Evolutionary conservation across 78 protist genomes (phyloP).

Genomic region (Dictyostelium firmibasis): DNA sequence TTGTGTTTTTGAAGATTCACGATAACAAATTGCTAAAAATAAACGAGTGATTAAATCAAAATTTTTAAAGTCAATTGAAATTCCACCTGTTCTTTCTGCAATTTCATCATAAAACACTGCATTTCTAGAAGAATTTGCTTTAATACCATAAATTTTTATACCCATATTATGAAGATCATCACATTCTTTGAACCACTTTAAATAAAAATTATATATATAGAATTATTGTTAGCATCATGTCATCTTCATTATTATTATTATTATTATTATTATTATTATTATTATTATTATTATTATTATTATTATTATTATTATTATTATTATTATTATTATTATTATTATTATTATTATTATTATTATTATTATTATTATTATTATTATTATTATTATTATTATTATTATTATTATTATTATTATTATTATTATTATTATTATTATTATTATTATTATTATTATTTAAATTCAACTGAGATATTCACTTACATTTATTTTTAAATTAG

Average conservation of each 20-base stretch:
- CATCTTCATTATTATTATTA: too few relatives aligned
- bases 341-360: background rate
- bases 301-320: background rate
- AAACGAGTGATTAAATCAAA: constrained; percentile 75
- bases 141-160: constrained; percentile 79
- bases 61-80: constrained; percentile 57
- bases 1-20: constrained; percentile 73
- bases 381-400: background rate
- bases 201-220: background rate
- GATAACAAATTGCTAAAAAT: constrained; percentile 82
- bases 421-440: background rate
- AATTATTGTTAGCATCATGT: background rate
- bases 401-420: background rate
- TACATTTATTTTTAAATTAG: constrained; percentile 38
- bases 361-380: background rate
- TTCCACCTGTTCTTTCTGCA: constrained; percentile 76
- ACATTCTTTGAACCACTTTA: constrained; percentile 79
- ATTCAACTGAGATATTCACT: background rate
- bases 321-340: background rate
- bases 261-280: background rate
- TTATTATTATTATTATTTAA: too few relatives aligned
- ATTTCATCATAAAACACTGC: constrained; percentile 71
- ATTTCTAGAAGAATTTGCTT: background rate
- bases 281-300: background rate
- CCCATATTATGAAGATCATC: constrained; percentile 71